phyloP scores from a whole-genome alignment of 192 early-diverging fungal genomes.

The Chytriomyces sp. region DNA sequence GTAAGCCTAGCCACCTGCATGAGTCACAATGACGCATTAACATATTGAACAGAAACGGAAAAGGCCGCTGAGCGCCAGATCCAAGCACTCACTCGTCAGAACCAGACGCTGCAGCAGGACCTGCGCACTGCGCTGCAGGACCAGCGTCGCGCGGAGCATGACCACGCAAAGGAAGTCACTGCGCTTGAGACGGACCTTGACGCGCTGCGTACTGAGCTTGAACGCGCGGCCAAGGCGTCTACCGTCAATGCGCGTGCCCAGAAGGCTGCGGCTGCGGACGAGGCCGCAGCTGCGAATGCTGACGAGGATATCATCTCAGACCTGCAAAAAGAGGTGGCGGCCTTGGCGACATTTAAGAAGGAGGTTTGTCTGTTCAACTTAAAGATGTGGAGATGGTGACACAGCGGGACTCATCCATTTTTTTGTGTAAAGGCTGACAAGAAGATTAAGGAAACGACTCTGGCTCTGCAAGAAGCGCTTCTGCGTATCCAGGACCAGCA shows the following conservation, averaged over 20 bases:
- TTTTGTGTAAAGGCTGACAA: neutral
- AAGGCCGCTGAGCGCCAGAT: constrained; percentile 27
- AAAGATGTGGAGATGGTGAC: neutral
- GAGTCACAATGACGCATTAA: too few relatives aligned
- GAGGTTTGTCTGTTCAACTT: constrained; percentile 4
- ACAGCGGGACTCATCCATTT: neutral
- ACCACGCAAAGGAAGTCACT: constrained; percentile 34
- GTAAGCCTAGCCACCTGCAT: too few relatives aligned
- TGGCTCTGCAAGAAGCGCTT: constrained; percentile 18
- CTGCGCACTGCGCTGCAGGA: constrained; percentile 20
- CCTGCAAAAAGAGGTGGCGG: neutral
- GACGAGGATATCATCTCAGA: neutral
- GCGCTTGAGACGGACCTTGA: constrained; percentile 49
- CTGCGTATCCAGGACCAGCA: constrained; percentile 18
- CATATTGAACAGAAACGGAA: too few relatives aligned
- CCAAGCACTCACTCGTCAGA: constrained; percentile 11
- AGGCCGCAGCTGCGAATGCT: neutral
- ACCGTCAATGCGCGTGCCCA: neutral
- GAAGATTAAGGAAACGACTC: constrained; percentile 8
- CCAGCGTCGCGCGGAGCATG: constrained; percentile 34
- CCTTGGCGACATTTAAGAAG: neutral
- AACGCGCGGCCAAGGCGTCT: neutral
- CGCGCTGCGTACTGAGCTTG: constrained; percentile 37
- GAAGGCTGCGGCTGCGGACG: neutral
- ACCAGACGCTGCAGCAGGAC: constrained; percentile 19